These are phyloP conservation scores for Tephrocybe sp. DNA, from an alignment of 768 basidiomycete genomes.

Conservation along the genomic window DNA sequence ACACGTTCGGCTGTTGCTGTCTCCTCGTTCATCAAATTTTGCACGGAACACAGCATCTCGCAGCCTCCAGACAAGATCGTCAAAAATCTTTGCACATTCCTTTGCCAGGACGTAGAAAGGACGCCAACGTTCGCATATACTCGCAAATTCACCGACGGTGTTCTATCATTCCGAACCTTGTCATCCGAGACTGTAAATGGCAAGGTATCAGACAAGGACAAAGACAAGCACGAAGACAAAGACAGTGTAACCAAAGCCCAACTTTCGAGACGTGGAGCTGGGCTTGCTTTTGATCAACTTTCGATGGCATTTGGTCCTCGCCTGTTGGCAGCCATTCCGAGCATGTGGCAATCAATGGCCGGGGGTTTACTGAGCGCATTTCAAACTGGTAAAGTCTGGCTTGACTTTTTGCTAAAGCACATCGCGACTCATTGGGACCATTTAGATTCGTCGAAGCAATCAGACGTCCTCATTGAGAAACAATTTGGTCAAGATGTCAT, in stretches of 20 bases:
- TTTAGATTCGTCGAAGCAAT: constrained; percentile 52
- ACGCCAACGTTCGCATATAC: constrained; percentile 85
- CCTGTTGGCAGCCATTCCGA: constrained; percentile 80
- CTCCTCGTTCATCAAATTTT: constrained; percentile 85
- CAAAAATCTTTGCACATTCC: constrained; percentile 94
- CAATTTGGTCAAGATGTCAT: constrained; percentile 86
- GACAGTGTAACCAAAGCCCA: constrained; percentile 63
- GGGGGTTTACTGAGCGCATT: constrained; percentile 72
- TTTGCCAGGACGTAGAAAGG: constrained; percentile 86
- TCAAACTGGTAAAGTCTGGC: constrained; percentile 50
- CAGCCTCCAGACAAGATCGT: constrained; percentile 96
- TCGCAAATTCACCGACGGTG: constrained; percentile 62
- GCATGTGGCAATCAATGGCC: constrained; percentile 92
- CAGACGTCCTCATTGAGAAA: constrained; percentile 65
- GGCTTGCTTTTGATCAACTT: constrained; percentile 76
- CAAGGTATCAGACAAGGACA: constrained; percentile 36
- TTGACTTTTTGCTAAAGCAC: background rate
- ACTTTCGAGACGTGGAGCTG: constrained; percentile 82
- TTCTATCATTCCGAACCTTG: constrained; percentile 67
- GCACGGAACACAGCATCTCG: constrained; percentile 62
- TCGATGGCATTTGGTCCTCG: constrained; percentile 71
- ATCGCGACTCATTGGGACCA: background rate
- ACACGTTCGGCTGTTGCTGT: constrained; percentile 83
- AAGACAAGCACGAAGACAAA: constrained; percentile 40
- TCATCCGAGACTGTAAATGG: constrained; percentile 30